Percentiles rank a stretch among this genome's conserved stretches.
phyloP scores from a whole-genome alignment of 805 yeast genomes.

The Tetrapisispora namnaoensis region DNA sequence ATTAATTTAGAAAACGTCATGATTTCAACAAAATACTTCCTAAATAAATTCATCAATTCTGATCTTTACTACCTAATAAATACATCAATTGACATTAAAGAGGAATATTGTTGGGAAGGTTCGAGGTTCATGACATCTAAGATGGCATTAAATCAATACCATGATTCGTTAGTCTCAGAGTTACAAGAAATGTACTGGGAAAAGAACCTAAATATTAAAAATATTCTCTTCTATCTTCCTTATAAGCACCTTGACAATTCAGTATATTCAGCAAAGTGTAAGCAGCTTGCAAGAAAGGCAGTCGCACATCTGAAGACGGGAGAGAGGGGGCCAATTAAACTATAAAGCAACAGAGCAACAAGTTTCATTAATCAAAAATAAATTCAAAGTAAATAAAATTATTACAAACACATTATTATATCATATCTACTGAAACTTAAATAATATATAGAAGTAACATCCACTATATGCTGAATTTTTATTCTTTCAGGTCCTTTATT shows the following conservation, averaged over 20 bases:
- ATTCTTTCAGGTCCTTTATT: too few species aligned
- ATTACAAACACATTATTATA: too few species aligned
- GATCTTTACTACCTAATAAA: conserved; percentile 13
- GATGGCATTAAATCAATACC: conserved; percentile 19
- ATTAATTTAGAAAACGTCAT: conserved; percentile 17
- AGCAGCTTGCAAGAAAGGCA: conserved; percentile 6
- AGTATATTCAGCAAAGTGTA: conserved; percentile 2
- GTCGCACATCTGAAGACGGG: conserved; percentile 11
- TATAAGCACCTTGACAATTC: background rate
- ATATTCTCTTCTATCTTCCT: conserved; percentile 10
- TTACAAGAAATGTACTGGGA: conserved; percentile 2
- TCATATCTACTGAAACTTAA: too few species aligned
- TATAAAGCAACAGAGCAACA: background rate
- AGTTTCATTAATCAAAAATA: background rate
- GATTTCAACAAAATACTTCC: conserved; percentile 14
- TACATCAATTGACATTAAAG: conserved; percentile 6
- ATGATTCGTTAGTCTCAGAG: conserved; percentile 20
- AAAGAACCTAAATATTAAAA: conserved; percentile 6
- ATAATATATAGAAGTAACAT: too few species aligned
- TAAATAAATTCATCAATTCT: conserved; percentile 4
- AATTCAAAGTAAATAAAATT: too few species aligned
- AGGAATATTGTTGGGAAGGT: conserved; percentile 2
- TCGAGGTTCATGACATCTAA: conserved; percentile 11
- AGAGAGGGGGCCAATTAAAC: conserved; percentile 6
- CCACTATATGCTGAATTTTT: too few species aligned